A percentile compares a stretch with the other conserved stretches of the same genome.
Evolutionary conservation across 2,329 filamentous ascomycete species (phyloP).

Genomic region (Talaromyces pinophilus): DNA sequence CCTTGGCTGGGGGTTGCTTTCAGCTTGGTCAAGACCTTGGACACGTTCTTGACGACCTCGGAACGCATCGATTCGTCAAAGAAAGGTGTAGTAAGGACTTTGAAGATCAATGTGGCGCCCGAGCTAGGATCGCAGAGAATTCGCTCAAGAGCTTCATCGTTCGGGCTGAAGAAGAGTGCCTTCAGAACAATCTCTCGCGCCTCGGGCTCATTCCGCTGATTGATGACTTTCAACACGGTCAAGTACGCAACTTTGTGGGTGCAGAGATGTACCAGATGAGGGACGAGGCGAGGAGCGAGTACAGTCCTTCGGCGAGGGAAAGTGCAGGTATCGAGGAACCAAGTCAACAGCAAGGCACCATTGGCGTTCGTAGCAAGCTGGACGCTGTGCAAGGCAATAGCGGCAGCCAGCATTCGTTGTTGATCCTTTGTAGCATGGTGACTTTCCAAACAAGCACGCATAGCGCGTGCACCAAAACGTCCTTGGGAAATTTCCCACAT

Average conservation of each 20-base stretch:
- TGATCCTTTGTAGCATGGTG: slow-evolving; percentile 94
- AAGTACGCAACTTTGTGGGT: slow-evolving; percentile 98
- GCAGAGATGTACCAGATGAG: slow-evolving; percentile 90
- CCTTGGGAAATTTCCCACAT: slow-evolving; percentile 95
- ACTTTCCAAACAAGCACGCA: slow-evolving; percentile 95
- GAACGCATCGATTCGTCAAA: slow-evolving; percentile 87
- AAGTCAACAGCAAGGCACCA: slow-evolving; percentile 87
- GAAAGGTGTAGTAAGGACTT: slow-evolving; percentile 95
- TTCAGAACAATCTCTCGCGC: slow-evolving; percentile 86
- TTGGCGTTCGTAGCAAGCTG: slow-evolving; percentile 96
- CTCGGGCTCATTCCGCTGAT: slow-evolving; percentile 91
- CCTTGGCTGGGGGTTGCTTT: slow-evolving; percentile 93
- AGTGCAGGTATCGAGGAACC: slow-evolving; percentile 97
- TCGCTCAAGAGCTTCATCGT: slow-evolving; percentile 82
- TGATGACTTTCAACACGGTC: slow-evolving; percentile 96
- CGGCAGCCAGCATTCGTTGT: slow-evolving; percentile 89
- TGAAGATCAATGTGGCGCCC: slow-evolving; percentile 95
- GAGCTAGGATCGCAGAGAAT: slow-evolving; percentile 90
- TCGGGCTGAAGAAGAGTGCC: slow-evolving; percentile 86
- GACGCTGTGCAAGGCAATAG: slow-evolving; percentile 94
- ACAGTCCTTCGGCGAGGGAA: slow-evolving; percentile 90
- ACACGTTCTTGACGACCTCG: slow-evolving; percentile 89
- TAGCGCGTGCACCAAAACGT: slow-evolving; percentile 89
- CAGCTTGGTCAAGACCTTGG: slow-evolving; percentile 81
- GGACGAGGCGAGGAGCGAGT: slow-evolving; percentile 85